Base-by-base conservation (phyloP, 495 filamentous ascomycete species). In the Tuber calosporum region DNA sequence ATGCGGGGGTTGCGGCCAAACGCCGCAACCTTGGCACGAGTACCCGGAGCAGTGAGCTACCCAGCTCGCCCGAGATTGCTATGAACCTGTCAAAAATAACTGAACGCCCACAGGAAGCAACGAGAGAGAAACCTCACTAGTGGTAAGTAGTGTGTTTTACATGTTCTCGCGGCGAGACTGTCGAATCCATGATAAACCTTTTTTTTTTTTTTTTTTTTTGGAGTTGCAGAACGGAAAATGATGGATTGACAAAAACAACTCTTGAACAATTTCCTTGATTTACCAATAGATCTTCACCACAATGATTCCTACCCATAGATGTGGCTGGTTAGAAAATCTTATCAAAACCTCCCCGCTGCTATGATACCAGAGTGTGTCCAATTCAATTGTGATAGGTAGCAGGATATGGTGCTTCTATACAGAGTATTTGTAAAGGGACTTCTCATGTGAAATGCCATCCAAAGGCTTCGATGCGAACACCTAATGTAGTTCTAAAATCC, bases 401-500 rank as follows among this genome's bases (percentile, higher is more conserved):
- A 45, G 2, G 20, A 22, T 22, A 22, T 45, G 43, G 11, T 40
- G 8, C 39, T 6, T 5, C 4, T 43, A 43, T 19, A 6, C 19
- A 5, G 5, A 22, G 43, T 6, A 22, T 7, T 45, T 22, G 19
- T 20, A 45, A 22, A 45, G 43, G 19, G 43, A 22, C 5, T 22
- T 45, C 17, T 20, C 4, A 8, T 22, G 43, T 0, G 1, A 40
- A 22, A 6, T n/a, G n/a, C n/a, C n/a, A n/a, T n/a, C n/a, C n/a
- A n/a, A n/a, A n/a, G n/a, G n/a, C n/a, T n/a, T n/a, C n/a, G n/a
- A n/a, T n/a, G n/a, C n/a, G n/a, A n/a, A n/a, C n/a, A n/a, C n/a
- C n/a, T n/a, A n/a, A n/a, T n/a, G 19, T 22, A 1, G 0, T 0
- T 22, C 7, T 45, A 45, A 20, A 0, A 22, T 5, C 1, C 0